phyloP scores from a whole-genome alignment of 202 grass and related monocot species.

The Cymbopogon flexuosus region DNA sequence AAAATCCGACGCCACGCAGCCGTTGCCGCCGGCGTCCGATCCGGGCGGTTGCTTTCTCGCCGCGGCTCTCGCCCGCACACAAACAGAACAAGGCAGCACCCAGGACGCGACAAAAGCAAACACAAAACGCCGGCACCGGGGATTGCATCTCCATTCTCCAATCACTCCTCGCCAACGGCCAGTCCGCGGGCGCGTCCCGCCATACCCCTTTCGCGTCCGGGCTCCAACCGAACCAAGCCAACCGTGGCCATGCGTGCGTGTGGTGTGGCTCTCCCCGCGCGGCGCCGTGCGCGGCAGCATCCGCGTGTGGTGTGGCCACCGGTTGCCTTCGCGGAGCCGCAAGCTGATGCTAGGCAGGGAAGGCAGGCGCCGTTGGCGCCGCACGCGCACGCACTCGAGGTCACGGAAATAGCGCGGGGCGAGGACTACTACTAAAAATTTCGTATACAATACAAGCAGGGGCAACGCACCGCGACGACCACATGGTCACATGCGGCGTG shows the following conservation, averaged over 20 bases:
- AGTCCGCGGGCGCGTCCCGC: neutral
- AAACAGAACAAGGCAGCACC: neutral
- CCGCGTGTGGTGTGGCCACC: neutral
- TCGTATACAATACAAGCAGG: too few relatives aligned
- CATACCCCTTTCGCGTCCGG: neutral
- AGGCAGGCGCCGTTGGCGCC: neutral
- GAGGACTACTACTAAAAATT: neutral
- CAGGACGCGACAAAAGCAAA: conserved; percentile 11
- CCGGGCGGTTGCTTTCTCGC: neutral
- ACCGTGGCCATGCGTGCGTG: neutral
- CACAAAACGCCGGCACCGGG: neutral
- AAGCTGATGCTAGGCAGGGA: neutral
- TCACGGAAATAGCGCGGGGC: neutral
- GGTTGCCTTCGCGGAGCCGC: conserved; percentile 13
- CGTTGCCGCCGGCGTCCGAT: neutral
- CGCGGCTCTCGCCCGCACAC: neutral
- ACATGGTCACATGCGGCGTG: neutral
- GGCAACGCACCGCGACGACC: neutral
- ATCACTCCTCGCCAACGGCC: neutral
- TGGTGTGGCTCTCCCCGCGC: neutral
- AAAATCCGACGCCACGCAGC: neutral
- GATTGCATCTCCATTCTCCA: neutral
- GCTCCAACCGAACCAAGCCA: neutral
- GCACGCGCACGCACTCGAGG: neutral
- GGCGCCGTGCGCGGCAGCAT: neutral